Evolutionary conservation across 768 basidiomycete genomes (phyloP), one percentile per base, ranked within the genome.

Genomic region (Psilocybe azurescens): DNA sequence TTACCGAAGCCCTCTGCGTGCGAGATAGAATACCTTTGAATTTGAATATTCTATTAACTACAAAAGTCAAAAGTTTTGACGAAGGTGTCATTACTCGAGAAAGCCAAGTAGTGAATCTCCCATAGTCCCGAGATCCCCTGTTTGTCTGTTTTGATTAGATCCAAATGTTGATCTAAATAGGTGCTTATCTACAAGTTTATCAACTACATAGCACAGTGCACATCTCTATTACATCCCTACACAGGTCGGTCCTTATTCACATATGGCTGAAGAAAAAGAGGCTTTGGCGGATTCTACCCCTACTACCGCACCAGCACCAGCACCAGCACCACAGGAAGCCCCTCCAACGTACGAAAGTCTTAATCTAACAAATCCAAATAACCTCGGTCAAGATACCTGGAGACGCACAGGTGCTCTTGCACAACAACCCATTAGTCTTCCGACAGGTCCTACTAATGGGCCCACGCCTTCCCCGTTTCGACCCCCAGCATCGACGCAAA

Each of bases 291-390:
- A 58, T 48, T 46, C 48, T 36, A 36, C 56, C 24, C 30, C 56
- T 11, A 13, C 56, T 6, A n/a, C 20, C 16, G 29, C 55, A 2
- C 44, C 56, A 3, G 36, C 14, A 14, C 32, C 49, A 29, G 18
- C 50, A 2, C 49, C 59, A 39, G 41, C 50, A 24, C 50, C 50
- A 24, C 52, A 55, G 9, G 74, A 77, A 44, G 68, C 73, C 32
- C 75, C 75, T 7, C 75, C 76, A 49, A 71, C 76, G 1, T 78
- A 76, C 52, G 75, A 78, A 2, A 57, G 63, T 30, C 47, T 72
- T 13, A 47, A 53, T 9, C 41, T 51, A 33, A 29, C 59, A 30
- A 28, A 51, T 32, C 39, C 54, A 20, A 56, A 56, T 13, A 58
- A 49, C 30, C 20, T 47, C 16, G 48, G 48, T 7, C 60, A 56